A percentile compares a stretch with the other conserved stretches of the same genome.
These are phyloP conservation scores for Epithele typhae DNA, from an alignment of 768 basidiomycete species.

Conservation along the genomic window DNA sequence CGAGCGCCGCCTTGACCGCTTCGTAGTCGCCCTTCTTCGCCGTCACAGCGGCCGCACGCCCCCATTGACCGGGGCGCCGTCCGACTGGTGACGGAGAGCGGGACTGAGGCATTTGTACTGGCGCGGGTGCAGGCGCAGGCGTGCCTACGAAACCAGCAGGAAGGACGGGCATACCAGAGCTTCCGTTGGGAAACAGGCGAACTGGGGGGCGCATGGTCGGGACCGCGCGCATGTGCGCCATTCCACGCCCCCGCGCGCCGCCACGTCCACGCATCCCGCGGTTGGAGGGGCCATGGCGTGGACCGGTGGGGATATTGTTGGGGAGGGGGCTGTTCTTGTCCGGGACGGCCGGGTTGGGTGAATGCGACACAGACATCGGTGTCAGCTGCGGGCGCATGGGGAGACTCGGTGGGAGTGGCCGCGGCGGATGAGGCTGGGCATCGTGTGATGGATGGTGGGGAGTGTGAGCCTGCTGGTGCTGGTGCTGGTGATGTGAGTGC, in stretches of 20 bases:
- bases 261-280: no score
- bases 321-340: conserved; percentile 8
- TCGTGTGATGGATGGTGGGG: background rate
- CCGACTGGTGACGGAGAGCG: conserved; percentile 41
- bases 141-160: no score
- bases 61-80: conserved; percentile 33
- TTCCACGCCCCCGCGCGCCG: conserved; percentile 13
- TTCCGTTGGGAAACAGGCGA: conserved; percentile 23
- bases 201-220: conserved; percentile 15
- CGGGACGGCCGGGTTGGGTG: conserved; percentile 3
- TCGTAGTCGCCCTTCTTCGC: conserved; percentile 29
- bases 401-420: conserved; percentile 5
- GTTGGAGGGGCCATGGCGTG: conserved; percentile 1
- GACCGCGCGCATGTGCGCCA: conserved; percentile 9
- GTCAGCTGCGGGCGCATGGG: conserved; percentile 14
- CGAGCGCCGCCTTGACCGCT: conserved; percentile 45
- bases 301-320: conserved; percentile 3
- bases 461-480: background rate
- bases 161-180: conserved; percentile 8
- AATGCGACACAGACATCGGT: conserved; percentile 10
- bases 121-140: background rate
- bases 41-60: no score
- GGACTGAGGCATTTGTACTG: conserved; percentile 16
- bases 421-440: background rate
- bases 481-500: background rate